These are phyloP conservation scores for Monilinia polystroma DNA, from an alignment of 2,329 filamentous ascomycete species.

Conservation along the genomic window DNA sequence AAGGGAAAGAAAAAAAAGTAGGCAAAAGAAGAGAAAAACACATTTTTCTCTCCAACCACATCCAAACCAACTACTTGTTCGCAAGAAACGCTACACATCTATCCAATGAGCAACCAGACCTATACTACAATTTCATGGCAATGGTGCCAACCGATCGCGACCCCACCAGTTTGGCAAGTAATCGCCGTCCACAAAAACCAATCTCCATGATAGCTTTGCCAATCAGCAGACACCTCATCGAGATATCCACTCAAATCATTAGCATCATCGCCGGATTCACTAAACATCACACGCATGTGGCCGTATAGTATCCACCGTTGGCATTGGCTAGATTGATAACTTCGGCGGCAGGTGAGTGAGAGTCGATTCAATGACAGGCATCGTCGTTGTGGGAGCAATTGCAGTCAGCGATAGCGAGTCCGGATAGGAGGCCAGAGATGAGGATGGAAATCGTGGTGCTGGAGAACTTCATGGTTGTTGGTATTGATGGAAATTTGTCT, in stretches of 20 bases:
- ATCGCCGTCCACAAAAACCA: neutral
- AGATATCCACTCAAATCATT: neutral
- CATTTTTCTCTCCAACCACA: too few species aligned
- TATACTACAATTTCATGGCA: neutral
- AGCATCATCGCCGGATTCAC: neutral
- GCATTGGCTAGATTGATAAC: neutral
- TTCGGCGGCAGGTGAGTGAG: neutral
- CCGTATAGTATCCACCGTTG: neutral
- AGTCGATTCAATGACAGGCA: neutral
- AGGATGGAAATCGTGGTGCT: neutral
- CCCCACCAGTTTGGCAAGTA: neutral
- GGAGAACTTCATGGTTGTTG: neutral
- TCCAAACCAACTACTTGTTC: too few species aligned
- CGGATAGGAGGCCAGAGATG: neutral
- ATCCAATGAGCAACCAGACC: too few species aligned
- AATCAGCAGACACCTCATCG: neutral
- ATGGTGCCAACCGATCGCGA: neutral
- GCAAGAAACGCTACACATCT: too few species aligned
- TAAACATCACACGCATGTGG: neutral
- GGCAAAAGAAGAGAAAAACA: too few species aligned
- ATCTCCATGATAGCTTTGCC: neutral
- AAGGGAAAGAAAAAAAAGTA: too few species aligned
- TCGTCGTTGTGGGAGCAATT: slow-evolving; percentile 3
- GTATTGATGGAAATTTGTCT: too few species aligned
- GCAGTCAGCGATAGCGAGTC: neutral